phyloP scores from a whole-genome alignment of 2,329 filamentous ascomycete species.

The Thielaviopsis musarum region DNA sequence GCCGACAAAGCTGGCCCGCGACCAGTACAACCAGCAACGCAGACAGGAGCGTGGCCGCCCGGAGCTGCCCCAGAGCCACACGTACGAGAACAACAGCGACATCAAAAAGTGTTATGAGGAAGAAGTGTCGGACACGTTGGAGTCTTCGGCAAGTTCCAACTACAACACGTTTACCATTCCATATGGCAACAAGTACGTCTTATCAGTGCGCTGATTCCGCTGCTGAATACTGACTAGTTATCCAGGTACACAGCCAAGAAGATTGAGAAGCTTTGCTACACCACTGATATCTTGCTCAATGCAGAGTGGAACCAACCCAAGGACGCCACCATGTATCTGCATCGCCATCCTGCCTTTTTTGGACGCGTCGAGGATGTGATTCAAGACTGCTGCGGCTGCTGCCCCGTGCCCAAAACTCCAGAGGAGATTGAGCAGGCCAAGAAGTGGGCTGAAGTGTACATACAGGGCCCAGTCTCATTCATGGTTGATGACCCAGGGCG shows the following conservation, averaged over 20 bases:
- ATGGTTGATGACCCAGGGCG: constrained; percentile 68
- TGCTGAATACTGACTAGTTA: background rate
- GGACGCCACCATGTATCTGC: constrained; percentile 59
- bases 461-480: constrained; percentile 58
- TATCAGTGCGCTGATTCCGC: background rate
- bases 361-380: constrained; percentile 59
- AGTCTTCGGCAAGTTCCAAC: constrained; percentile 57
- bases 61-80: constrained; percentile 3
- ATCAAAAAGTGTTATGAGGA: constrained; percentile 65
- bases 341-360: constrained; percentile 76
- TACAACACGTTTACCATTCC: constrained; percentile 65
- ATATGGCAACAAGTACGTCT: constrained; percentile 34
- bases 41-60: constrained; percentile 58
- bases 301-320: constrained; percentile 72
- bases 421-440: constrained; percentile 57
- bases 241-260: constrained; percentile 40
- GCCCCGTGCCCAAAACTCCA: constrained; percentile 49
- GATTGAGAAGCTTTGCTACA: constrained; percentile 71
- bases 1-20: constrained; percentile 50
- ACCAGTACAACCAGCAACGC: constrained; percentile 53
- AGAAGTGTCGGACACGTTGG: constrained; percentile 70
- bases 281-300: constrained; percentile 65
- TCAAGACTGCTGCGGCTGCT: constrained; percentile 66
- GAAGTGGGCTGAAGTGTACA: constrained; percentile 58
- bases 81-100: constrained; percentile 30